Evolutionary conservation across 805 yeast species (phyloP).

Genomic region (Starmerella ratchasimensis): DNA sequence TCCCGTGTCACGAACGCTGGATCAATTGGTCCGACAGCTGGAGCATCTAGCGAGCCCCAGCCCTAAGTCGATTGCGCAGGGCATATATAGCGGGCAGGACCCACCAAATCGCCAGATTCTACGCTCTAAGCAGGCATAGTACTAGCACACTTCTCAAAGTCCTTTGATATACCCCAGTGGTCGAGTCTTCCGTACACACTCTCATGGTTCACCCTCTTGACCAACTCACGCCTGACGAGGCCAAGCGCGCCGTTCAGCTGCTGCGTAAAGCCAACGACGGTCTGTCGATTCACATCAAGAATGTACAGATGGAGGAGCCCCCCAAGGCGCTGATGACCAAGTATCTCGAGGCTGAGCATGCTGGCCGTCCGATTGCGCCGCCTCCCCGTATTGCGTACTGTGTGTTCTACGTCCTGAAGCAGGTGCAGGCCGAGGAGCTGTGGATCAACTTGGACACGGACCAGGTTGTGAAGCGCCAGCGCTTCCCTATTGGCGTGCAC

Average conservation of each 20-base stretch:
- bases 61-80: no score
- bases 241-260: slow-evolving; percentile 21
- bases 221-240: slow-evolving; percentile 25
- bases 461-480: slow-evolving; percentile 44
- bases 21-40: no score
- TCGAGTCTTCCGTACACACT: neutral
- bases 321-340: slow-evolving; percentile 60
- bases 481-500: slow-evolving; percentile 45
- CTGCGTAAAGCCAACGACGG: slow-evolving; percentile 21
- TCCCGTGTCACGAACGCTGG: no score
- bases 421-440: slow-evolving; percentile 47
- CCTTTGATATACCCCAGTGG: no score
- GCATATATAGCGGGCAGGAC: no score
- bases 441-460: slow-evolving; percentile 51
- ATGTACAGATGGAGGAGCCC: slow-evolving; percentile 39
- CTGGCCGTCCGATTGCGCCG: slow-evolving; percentile 36
- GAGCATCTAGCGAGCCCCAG: no score
- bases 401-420: slow-evolving; percentile 46
- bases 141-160: no score
- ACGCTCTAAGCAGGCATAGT: no score
- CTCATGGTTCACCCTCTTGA: slow-evolving; percentile 24
- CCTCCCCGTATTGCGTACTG: slow-evolving; percentile 55
- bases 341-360: slow-evolving; percentile 53
- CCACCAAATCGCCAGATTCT: no score
- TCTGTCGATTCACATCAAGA: slow-evolving; percentile 25